A percentile compares a stretch with the other conserved stretches of the same genome.
These are phyloP conservation scores for Geotrichum citri-aurantii DNA, from an alignment of 1,139 yeast genomes.

Conservation along the genomic window DNA sequence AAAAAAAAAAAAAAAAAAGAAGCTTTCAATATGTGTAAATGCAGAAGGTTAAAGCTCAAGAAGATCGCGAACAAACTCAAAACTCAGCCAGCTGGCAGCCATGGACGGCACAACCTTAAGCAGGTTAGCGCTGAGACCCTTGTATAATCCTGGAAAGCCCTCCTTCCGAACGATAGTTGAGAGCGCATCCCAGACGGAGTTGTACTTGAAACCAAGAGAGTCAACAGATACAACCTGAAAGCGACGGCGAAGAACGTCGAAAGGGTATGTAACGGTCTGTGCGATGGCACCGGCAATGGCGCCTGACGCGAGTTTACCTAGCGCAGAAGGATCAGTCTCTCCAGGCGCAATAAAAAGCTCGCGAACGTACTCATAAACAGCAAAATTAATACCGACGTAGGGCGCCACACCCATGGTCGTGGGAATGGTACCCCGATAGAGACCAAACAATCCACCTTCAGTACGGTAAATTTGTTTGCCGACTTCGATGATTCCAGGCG, in stretches of 20 bases:
- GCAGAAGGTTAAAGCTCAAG: constrained; percentile 17
- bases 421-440: constrained; percentile 82
- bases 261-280: constrained; percentile 78
- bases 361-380: constrained; percentile 76
- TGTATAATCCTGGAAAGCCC: constrained; percentile 77
- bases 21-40: background rate
- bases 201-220: constrained; percentile 69
- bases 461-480: constrained; percentile 52
- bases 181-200: constrained; percentile 66
- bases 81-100: constrained; percentile 92
- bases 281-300: constrained; percentile 87
- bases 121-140: constrained; percentile 81
- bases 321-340: constrained; percentile 36
- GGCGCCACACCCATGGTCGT: constrained; percentile 95
- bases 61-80: constrained; percentile 56
- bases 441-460: constrained; percentile 78
- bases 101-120: constrained; percentile 89
- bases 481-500: constrained; percentile 67
- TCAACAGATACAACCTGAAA: constrained; percentile 86
- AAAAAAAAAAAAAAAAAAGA: background rate
- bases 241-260: constrained; percentile 79
- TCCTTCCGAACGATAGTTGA: constrained; percentile 61
- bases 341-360: constrained; percentile 42
- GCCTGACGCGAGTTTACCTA: constrained; percentile 67
- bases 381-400: constrained; percentile 87